These are phyloP conservation scores for Odonthalia washingtoniensis DNA, from an alignment of 31 red algal species.

Conservation along the genomic window DNA sequence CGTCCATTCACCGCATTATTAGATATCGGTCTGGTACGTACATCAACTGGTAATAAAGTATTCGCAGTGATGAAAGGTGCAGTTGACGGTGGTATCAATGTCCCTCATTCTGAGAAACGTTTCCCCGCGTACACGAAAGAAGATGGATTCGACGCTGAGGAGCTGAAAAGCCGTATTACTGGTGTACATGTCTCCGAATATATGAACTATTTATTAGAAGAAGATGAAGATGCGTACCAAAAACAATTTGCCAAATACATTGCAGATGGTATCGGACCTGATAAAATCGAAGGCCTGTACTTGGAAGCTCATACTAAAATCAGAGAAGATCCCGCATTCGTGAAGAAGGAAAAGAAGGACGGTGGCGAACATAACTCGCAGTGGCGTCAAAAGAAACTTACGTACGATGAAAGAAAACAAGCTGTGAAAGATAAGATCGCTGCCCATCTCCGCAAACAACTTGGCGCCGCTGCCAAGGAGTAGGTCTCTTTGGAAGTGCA, in stretches of 20 bases:
- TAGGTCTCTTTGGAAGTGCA: no score
- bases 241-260: conserved; percentile 93
- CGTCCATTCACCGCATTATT: conserved; percentile 93
- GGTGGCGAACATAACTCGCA: conserved; percentile 46
- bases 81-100: conserved; percentile 94
- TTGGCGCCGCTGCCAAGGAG: no score
- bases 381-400: conserved; percentile 80
- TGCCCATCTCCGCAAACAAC: conserved; percentile 24
- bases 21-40: conserved; percentile 90
- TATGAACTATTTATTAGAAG: conserved; percentile 93
- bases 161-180: conserved; percentile 89
- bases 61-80: conserved; percentile 99
- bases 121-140: conserved; percentile 98
- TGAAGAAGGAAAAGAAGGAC: conserved; percentile 75
- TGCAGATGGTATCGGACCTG: conserved; percentile 77
- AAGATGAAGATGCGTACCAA: conserved; percentile 91
- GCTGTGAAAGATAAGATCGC: conserved; percentile 78
- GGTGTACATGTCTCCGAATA: conserved; percentile 96
- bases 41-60: conserved; percentile 95
- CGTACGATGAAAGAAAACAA: conserved; percentile 79
- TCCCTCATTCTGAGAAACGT: conserved; percentile 98
- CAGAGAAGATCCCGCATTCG: conserved; percentile 82
- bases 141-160: conserved; percentile 94
- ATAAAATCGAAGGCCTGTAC: conserved; percentile 94
- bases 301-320: conserved; percentile 85